Evolutionary conservation across 2,329 filamentous ascomycete genomes (phyloP), one percentile per base, ranked within the genome.

Genomic region (Fusarium armeniacum): DNA sequence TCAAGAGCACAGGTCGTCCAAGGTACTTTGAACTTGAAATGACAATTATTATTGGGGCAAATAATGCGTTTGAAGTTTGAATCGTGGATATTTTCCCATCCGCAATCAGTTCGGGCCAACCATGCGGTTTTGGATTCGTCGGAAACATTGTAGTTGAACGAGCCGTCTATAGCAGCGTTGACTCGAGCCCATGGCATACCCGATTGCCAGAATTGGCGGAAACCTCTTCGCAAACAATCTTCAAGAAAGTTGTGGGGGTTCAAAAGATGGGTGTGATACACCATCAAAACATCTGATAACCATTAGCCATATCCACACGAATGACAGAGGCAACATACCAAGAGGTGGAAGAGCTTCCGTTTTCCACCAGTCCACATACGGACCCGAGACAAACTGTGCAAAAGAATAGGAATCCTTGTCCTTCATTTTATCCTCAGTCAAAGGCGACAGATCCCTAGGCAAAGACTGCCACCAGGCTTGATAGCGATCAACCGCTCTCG

Each of bases 191-290:
- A 93, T 0, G 90, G 91, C 62, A 93, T 82, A 0, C 85, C 85
- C 1, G 83, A 82, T 4, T 82, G 80, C 88, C 90, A 92, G 5
- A 75, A 56, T 2, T 61, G 41, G 1, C 72, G 56, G n/a, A 62
- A 45, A 0, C 73, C 73, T 45, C 49, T 61, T 5, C 62, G 55
- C 2, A 75, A 16, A 20, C 71, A 75, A 24, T 75, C 73, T 51
- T 75, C 73, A 4, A 73, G 35, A 6, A 12, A 85, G 75, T 72
- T 87, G 82, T 88, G 81, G 0, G 91, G 91, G 63, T 92, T 93
- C 3, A 93, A 83, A 83, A 91, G 87, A 68, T 91, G 90, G 0
- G 89, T 80, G 77, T 93, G 91, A 88, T 89, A 92, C 0, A 93
- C 89, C 88, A 93, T 89, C 15, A 93, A 76, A 0, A 93, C 85